Evolutionary conservation across 495 filamentous ascomycete genomes (phyloP), one percentile per base, ranked within the genome.

Genomic region (Penicillium dipodomyicola): DNA sequence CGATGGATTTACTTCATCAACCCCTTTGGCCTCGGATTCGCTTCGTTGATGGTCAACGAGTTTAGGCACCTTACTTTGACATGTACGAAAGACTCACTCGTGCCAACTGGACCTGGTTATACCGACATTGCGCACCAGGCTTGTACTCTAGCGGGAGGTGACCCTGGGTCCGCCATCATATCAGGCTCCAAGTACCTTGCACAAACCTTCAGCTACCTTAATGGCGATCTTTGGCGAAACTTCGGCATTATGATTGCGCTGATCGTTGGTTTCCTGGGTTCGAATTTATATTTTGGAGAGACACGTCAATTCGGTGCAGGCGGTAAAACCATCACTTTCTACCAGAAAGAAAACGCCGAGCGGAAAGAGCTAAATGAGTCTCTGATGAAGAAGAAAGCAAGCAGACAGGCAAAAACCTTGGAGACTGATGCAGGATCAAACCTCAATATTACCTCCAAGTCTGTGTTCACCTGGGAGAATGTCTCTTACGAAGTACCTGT

Each of bases 1-100:
- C 72, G 85, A 19, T 92, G 89, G 89, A 86, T 93, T 41, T 92
- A 89, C 72, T 93, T 84, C 68, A 79, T 92, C 65, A 92, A 92
- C 54, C 82, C 87, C 1, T 78, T 93, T 5, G 88, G 88, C 35
- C 78, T 92, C 3, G 81, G 84, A 0, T 93, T 94, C 68, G 79
- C 84, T 7, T 74, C 82, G 0, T 60, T 95, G 69, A 93, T 94
- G 89, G 84, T 89, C 59, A 94, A 94, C 59, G 91, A 94, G 67
- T 94, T 94, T 64, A 75, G 76, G 15, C 59, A 77, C 5, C 73
- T 85, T 27, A 78, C 84, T 17, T 69, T 93, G 65, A 82, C 73
- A 7, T 92, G 89, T 57, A 82, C 80, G 0, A 69, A 73, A 22
- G 81, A 84, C 20, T 86, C 84, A 0, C 73, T 92, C 7, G 72